phyloP scores from a whole-genome alignment of 2,329 filamentous ascomycete species.

The Cryphonectria radicalis region DNA sequence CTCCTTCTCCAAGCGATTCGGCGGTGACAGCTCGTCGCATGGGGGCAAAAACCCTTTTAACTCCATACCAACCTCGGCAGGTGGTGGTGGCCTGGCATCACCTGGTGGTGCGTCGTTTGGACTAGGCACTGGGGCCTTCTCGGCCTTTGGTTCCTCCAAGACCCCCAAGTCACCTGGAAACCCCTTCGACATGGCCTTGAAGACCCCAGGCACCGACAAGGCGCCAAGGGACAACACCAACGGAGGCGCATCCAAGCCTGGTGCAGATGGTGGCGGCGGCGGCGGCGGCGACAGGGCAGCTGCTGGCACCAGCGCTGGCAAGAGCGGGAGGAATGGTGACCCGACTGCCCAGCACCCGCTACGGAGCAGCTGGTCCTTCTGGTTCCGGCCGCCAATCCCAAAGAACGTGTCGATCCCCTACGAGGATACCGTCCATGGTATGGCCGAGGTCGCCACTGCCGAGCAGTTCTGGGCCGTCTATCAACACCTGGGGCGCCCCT shows the following conservation, averaged over 20 bases:
- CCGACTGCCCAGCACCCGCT: slow-evolving; percentile 58
- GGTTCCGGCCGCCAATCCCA: slow-evolving; percentile 94
- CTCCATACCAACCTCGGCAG: slow-evolving; percentile 68
- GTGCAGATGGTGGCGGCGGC: slow-evolving; percentile 49
- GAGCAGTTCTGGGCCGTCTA: slow-evolving; percentile 95
- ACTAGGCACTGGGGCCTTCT: slow-evolving; percentile 92
- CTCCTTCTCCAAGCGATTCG: slow-evolving; percentile 74
- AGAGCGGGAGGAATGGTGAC: slow-evolving; percentile 23
- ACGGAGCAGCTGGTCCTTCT: slow-evolving; percentile 91
- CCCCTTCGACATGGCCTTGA: slow-evolving; percentile 75
- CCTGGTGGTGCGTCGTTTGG: slow-evolving; percentile 85
- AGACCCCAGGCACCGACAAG: slow-evolving; percentile 61
- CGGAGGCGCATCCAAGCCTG: slow-evolving; percentile 46
- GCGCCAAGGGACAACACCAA: slow-evolving; percentile 58
- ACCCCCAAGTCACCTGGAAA: slow-evolving; percentile 85
- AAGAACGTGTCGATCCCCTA: slow-evolving; percentile 94
- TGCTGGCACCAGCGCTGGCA: slow-evolving; percentile 44
- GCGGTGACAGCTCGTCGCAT: slow-evolving; percentile 73
- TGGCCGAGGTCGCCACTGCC: slow-evolving; percentile 79
- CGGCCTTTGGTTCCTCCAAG: slow-evolving; percentile 87
- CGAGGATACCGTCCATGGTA: slow-evolving; percentile 90
- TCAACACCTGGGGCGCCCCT: slow-evolving; percentile 86
- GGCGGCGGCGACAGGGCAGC: slow-evolving; percentile 47
- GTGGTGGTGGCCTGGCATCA: slow-evolving; percentile 69
- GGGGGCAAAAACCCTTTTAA: slow-evolving; percentile 80